A percentile compares a stretch with the other conserved stretches of the same genome.
phyloP scores from a whole-genome alignment of 2,329 filamentous ascomycete species.

The Dothistroma pini region DNA sequence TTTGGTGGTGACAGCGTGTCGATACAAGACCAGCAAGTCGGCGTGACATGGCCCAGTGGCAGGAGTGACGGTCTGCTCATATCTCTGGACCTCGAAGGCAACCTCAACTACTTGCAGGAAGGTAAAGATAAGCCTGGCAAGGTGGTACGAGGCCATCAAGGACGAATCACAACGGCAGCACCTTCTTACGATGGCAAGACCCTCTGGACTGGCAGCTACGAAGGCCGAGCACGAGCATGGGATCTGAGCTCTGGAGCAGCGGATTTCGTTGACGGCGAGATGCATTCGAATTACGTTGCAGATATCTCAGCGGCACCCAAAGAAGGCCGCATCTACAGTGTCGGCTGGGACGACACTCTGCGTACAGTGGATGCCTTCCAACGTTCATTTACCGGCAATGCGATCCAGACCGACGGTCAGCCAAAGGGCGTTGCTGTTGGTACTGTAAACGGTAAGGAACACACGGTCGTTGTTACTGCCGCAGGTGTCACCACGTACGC shows the following conservation, averaged over 20 bases:
- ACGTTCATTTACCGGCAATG: constrained; percentile 69
- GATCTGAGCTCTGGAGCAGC: constrained; percentile 67
- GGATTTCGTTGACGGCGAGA: constrained; percentile 69
- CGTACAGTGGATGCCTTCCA: constrained; percentile 71
- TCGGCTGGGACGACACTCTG: constrained; percentile 91
- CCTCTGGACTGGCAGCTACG: constrained; percentile 86
- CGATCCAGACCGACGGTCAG: constrained; percentile 68
- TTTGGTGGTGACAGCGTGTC: constrained; percentile 70
- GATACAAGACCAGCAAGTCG: constrained; percentile 86
- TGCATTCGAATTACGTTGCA: constrained; percentile 81
- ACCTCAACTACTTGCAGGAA: constrained; percentile 82
- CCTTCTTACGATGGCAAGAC: constrained; percentile 56
- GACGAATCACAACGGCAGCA: constrained; percentile 77
- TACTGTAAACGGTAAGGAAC: constrained; percentile 51
- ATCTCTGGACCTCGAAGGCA: constrained; percentile 80
- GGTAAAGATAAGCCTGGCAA: constrained; percentile 65
- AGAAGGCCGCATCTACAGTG: constrained; percentile 64
- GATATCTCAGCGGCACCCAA: constrained; percentile 61
- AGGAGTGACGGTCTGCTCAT: constrained; percentile 84
- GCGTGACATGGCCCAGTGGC: constrained; percentile 82
- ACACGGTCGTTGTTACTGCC: constrained; percentile 50
- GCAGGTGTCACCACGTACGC: constrained; percentile 59
- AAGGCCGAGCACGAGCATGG: constrained; percentile 84
- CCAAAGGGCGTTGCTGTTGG: constrained; percentile 69
- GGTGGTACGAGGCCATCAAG: constrained; percentile 83